Conservation (phyloP, 1,139 yeast genomes). For the Candida sp. region DNA sequence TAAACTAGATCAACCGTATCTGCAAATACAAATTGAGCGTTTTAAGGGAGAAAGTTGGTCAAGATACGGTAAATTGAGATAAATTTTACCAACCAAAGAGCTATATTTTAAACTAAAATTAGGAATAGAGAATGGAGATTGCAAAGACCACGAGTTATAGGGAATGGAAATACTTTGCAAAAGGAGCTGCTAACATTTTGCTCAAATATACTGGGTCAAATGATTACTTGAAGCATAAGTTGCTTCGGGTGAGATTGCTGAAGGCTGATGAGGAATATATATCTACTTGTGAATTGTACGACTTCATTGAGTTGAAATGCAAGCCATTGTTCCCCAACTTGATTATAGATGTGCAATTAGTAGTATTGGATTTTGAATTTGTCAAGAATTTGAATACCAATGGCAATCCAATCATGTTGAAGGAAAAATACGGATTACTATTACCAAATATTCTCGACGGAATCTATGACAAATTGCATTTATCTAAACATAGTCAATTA, state of each 20-base stretch:
- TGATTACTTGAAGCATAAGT: constrained; percentile 32
- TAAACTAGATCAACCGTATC: background rate
- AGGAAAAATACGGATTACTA: constrained; percentile 39
- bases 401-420: constrained; percentile 29
- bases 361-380: constrained; percentile 33
- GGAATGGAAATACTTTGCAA: constrained; percentile 45
- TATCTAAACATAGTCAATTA: constrained; percentile 38
- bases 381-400: constrained; percentile 24
- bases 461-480: constrained; percentile 18
- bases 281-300: constrained; percentile 41
- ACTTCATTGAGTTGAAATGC: constrained; percentile 41
- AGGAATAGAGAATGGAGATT: constrained; percentile 28
- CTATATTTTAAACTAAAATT: too few relatives aligned
- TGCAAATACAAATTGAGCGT: background rate
- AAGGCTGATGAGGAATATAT: constrained; percentile 40
- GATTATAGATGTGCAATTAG: constrained; percentile 38
- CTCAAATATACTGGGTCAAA: constrained; percentile 37
- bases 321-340: constrained; percentile 36
- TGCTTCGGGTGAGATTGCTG: constrained; percentile 33
- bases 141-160: constrained; percentile 36
- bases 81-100: too few relatives aligned
- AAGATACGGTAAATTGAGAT: too few relatives aligned
- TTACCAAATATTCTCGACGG: constrained; percentile 41
- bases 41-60: too few relatives aligned
- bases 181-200: constrained; percentile 45